Conservation (phyloP, 2,329 filamentous ascomycete genomes). For the Pseudopyricularia javanii region DNA sequence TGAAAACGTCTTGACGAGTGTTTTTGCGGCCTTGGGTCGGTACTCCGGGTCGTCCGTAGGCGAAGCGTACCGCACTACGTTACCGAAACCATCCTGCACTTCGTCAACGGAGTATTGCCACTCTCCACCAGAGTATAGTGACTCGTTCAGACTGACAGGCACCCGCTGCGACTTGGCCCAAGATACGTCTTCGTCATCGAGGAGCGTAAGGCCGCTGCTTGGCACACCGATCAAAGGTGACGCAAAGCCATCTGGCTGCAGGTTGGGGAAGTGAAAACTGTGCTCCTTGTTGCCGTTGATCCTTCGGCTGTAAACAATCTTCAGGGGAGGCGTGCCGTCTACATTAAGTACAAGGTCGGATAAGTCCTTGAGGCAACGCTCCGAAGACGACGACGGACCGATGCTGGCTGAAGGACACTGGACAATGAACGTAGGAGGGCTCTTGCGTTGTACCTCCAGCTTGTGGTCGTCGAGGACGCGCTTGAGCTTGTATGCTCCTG, state of each 20-base stretch:
- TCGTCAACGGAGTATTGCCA: conserved; percentile 91
- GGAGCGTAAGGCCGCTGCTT: conserved; percentile 34
- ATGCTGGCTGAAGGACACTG: conserved; percentile 72
- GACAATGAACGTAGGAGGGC: conserved; percentile 72
- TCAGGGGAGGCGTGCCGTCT: conserved; percentile 77
- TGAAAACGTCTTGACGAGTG: conserved; percentile 63
- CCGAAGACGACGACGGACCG: conserved; percentile 43
- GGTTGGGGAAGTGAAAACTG: conserved; percentile 81
- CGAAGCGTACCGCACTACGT: conserved; percentile 62
- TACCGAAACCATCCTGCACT: conserved; percentile 83
- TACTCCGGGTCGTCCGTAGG: conserved; percentile 56
- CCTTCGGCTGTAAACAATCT: conserved; percentile 81
- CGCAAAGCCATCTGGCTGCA: conserved; percentile 76
- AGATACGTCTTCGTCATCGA: conserved; percentile 53
- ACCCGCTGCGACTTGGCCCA: conserved; percentile 73
- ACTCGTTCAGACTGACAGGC: conserved; percentile 78
- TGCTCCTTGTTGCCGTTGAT: conserved; percentile 67
- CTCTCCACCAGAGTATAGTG: conserved; percentile 62
- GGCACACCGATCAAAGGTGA: conserved; percentile 59
- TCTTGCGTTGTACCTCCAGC: conserved; percentile 71
- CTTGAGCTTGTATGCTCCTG: conserved; percentile 74
- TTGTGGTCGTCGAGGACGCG: conserved; percentile 89
- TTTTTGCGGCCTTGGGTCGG: conserved; percentile 39
- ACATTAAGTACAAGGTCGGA: conserved; percentile 78
- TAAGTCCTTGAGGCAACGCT: conserved; percentile 76